Conservation (phyloP, 768 basidiomycete species). For the Boletus sp. region DNA sequence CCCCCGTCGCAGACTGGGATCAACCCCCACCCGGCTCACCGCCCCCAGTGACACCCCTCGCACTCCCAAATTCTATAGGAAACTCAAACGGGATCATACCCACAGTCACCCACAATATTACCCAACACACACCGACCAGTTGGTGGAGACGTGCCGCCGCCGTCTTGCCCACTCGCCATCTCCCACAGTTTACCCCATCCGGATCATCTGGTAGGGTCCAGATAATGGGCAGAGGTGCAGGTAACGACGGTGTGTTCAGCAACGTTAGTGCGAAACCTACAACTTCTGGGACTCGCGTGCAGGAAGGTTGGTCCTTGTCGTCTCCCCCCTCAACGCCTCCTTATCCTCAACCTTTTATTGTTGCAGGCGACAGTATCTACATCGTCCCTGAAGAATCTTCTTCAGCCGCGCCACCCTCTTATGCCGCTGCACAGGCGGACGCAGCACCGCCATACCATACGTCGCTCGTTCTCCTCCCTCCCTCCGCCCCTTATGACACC, state of each 20-base stretch:
- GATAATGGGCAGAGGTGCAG: constrained; percentile 59
- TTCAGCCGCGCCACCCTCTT: constrained; percentile 86
- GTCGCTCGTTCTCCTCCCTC: constrained; percentile 89
- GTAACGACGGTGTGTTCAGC: constrained; percentile 91
- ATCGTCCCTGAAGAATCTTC: constrained; percentile 80
- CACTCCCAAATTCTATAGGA: constrained; percentile 67
- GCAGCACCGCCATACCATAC: constrained; percentile 99
- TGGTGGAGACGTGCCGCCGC: constrained; percentile 56
- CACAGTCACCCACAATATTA: constrained; percentile 35
- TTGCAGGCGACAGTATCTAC: constrained; percentile 63
- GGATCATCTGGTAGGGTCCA: constrained; percentile 32
- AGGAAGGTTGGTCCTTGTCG: constrained; percentile 43
- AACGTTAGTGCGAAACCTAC: constrained; percentile 88
- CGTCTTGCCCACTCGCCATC: constrained; percentile 53
- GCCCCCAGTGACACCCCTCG: constrained; percentile 56
- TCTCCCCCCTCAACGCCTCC: not conserved
- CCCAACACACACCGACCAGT: constrained; percentile 29
- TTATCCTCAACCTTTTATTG: constrained; percentile 3
- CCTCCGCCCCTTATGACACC: constrained; percentile 19
- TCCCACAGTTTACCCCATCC: constrained; percentile 42
- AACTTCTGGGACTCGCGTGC: constrained; percentile 51
- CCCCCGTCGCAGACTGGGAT: constrained; percentile 61
- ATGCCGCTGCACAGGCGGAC: constrained; percentile 88
- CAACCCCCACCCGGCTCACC: constrained; percentile 83
- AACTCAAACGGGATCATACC: constrained; percentile 75